A percentile compares a stretch with the other conserved stretches of the same genome.
Evolutionary conservation across 306 rosid genomes (phyloP).

Genomic region (Geum urbanum): DNA sequence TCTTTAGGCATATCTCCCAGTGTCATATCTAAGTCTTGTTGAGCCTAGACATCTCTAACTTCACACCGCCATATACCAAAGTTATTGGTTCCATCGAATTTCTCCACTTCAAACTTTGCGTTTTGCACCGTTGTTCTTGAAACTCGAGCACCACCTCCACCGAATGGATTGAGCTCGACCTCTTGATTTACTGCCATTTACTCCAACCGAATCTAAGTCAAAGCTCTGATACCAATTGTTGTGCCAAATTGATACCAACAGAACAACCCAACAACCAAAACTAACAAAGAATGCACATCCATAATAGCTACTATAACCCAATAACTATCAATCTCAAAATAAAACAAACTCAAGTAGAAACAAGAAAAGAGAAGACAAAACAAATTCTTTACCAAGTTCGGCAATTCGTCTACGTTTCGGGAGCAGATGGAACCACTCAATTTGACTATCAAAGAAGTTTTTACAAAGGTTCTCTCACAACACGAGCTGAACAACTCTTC

Average conservation of each 20-base stretch:
- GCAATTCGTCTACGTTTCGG: too few species aligned
- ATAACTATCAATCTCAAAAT: too few species aligned
- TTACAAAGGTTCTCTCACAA: too few species aligned
- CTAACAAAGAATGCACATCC: too few species aligned
- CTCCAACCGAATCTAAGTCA: background rate
- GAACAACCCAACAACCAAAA: too few species aligned
- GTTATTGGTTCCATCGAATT: constrained; percentile 1
- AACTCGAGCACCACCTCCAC: background rate
- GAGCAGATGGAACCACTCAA: too few species aligned
- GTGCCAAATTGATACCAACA: background rate
- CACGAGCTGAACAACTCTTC: too few species aligned
- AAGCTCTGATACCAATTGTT: background rate
- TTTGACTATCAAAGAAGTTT: too few species aligned
- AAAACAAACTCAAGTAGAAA: too few species aligned
- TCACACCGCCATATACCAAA: background rate
- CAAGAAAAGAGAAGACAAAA: too few species aligned
- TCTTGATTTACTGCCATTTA: background rate
- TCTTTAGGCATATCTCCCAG: background rate
- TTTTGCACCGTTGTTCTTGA: background rate
- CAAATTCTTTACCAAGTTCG: too few species aligned
- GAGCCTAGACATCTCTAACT: background rate
- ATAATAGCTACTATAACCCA: too few species aligned
- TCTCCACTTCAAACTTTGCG: constrained; percentile 8
- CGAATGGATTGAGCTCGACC: background rate
- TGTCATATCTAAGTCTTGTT: background rate